phyloP scores from a whole-genome alignment of 2,329 filamentous ascomycete genomes.

The Hypoxylon sp. region DNA sequence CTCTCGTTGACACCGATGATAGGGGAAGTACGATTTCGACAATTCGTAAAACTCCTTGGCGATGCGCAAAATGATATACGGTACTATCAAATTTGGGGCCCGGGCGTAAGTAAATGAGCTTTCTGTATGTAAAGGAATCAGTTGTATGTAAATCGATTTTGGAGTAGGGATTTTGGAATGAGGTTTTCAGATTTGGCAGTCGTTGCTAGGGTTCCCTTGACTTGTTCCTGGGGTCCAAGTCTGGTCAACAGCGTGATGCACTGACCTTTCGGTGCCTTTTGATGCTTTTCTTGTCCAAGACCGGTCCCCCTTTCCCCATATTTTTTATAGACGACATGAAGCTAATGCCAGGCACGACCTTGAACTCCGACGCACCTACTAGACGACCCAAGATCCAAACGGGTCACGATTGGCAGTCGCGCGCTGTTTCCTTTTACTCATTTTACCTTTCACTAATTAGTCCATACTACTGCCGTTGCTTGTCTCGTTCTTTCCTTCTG shows the following conservation, averaged over 20 bases:
- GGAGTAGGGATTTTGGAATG: conserved; percentile 40
- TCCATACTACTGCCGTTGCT: conserved; percentile 3
- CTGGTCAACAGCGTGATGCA: conserved; percentile 26
- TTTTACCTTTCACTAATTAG: conserved; percentile 2
- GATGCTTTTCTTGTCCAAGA: conserved; percentile 33
- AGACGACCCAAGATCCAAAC: conserved; percentile 16
- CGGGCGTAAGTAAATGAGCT: conserved; percentile 4
- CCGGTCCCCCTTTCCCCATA: conserved; percentile 41
- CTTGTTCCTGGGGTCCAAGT: conserved; percentile 26
- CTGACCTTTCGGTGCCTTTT: conserved; percentile 29
- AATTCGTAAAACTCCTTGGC: background rate
- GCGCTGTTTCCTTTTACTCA: conserved; percentile 14
- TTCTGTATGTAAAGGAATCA: background rate
- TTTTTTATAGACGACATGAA: conserved; percentile 38
- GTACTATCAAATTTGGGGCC: conserved; percentile 12
- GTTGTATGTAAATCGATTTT: conserved; percentile 16
- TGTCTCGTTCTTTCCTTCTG: conserved; percentile 25
- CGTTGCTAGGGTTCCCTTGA: conserved; percentile 38
- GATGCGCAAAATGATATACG: background rate
- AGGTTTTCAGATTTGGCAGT: conserved; percentile 32
- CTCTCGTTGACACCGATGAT: background rate
- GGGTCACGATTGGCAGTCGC: conserved; percentile 30
- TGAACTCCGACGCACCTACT: conserved; percentile 21
- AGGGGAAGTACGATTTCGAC: conserved; percentile 4
- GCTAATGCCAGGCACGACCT: conserved; percentile 45